Base-by-base conservation (phyloP, 495 filamentous ascomycete genomes). In the Hyaloscypha hepaticicola region DNA sequence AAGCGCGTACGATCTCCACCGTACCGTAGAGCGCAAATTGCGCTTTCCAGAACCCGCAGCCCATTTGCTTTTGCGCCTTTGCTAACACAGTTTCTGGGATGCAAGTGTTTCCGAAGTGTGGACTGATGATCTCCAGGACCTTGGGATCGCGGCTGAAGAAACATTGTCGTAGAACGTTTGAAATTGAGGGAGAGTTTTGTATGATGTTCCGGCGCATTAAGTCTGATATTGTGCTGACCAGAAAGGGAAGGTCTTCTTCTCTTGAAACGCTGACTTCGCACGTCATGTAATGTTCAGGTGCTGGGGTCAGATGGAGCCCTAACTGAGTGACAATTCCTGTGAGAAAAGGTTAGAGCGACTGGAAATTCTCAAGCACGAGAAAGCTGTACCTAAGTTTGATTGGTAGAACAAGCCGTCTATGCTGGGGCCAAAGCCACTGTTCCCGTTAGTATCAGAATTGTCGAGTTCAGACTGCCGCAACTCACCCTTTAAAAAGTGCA, bases 381-480 rank as follows among this genome's bases (percentile, higher is more conserved):
- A 34, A 34, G 12, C 12, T 34, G 31, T 34, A 34, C 31, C 31
- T 34, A 34, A 77, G 67, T 81, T 84, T 66, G 72, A 77, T 69
- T 88, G 85, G 0, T 77, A 75, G 72, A 88, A 88, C 58, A 87
- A 77, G 33, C 83, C 83, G 66, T 87, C 83, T 27, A 75, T 74
- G 41, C 78, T 76, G 4, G 85, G 85, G 1, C 85, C 85, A 66
- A 83, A 87, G 7, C 79, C 82, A 57, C 31, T 34, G 31, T 34
- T 34, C 31, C 31, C 12, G 31, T 34, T 34, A 34, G 31, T 83
- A 79, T 5, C 78, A 75, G 64, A 85, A 87, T 34, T 34, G 31
- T 5, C 5, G 31, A 34, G 31, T 5, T 5, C 12, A 12, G 12
- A 34, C 31, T 34, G 31, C 31, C 5, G 31, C 31, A 34, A 34